A percentile compares a stretch with the other conserved stretches of the same genome.
These are phyloP conservation scores for Aschersonia sp. DNA, from an alignment of 2,329 filamentous ascomycete genomes.

Conservation along the genomic window DNA sequence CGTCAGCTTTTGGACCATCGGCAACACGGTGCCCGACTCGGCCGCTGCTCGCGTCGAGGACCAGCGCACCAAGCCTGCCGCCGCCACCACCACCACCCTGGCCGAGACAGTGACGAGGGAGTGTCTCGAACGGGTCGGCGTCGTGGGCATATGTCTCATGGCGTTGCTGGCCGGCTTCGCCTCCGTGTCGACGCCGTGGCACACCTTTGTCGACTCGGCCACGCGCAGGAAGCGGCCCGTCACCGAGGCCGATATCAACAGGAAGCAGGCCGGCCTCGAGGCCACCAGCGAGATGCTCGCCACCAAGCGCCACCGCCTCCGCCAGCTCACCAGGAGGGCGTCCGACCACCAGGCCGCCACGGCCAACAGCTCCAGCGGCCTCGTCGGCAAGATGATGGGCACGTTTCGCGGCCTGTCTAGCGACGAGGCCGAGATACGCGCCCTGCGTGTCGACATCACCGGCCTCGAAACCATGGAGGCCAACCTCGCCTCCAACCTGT, in stretches of 20 bases:
- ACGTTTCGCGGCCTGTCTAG: constrained; percentile 51
- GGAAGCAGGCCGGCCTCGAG: constrained; percentile 67
- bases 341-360: constrained; percentile 15
- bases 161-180: constrained; percentile 80
- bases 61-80: constrained; percentile 9
- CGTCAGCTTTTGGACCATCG: constrained; percentile 62
- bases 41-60: not conserved
- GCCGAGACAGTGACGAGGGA: constrained; percentile 30
- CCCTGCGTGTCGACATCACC: constrained; percentile 59
- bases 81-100: constrained; percentile 4
- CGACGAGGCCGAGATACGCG: constrained; percentile 43
- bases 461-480: constrained; percentile 71
- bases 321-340: constrained; percentile 51
- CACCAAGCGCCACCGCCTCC: constrained; percentile 59
- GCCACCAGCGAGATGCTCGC: constrained; percentile 68
- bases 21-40: constrained; percentile 39
- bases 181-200: constrained; percentile 77
- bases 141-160: constrained; percentile 79
- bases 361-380: constrained; percentile 28
- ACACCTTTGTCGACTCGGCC: constrained; percentile 56
- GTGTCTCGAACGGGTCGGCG: constrained; percentile 57
- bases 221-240: constrained; percentile 37
- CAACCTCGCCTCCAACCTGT: constrained; percentile 51
- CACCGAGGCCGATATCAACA: constrained; percentile 58
- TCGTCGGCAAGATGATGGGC: constrained; percentile 62